phyloP scores from a whole-genome alignment of 345 rosid species.

The Citrus unshiu region DNA sequence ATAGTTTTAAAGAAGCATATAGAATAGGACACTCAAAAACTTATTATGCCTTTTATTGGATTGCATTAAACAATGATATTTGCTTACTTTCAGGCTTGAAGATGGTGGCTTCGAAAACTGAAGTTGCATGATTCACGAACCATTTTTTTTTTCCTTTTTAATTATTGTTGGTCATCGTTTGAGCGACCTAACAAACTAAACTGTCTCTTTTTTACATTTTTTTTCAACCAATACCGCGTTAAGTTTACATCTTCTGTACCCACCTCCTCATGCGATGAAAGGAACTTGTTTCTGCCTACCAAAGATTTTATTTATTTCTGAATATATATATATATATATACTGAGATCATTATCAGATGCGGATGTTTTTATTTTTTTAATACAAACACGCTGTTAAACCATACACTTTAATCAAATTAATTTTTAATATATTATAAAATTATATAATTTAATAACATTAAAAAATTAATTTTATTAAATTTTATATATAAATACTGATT shows the following conservation, averaged over 20 bases:
- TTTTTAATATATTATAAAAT: too few species aligned
- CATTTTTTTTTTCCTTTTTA: background rate
- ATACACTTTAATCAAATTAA: too few species aligned
- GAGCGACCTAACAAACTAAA: background rate
- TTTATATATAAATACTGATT: too few species aligned
- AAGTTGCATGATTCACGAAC: too few species aligned
- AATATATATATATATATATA: too few species aligned
- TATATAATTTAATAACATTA: too few species aligned
- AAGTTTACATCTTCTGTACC: background rate
- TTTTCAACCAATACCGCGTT: background rate
- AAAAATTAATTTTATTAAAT: too few species aligned
- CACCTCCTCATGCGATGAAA: background rate
- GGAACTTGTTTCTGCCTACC: background rate
- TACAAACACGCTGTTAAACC: fast-evolving
- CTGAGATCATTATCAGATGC: too few species aligned
- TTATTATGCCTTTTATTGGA: background rate
- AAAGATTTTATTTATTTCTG: too few species aligned
- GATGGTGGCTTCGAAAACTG: background rate
- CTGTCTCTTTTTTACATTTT: background rate
- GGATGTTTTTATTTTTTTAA: too few species aligned
- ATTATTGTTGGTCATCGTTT: background rate
- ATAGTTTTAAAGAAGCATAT: background rate
- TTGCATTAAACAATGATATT: background rate
- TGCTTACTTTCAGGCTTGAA: background rate
- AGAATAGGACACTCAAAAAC: background rate